Conservation (phyloP, 257 asterid species). For the Lycium ferocissimum region DNA sequence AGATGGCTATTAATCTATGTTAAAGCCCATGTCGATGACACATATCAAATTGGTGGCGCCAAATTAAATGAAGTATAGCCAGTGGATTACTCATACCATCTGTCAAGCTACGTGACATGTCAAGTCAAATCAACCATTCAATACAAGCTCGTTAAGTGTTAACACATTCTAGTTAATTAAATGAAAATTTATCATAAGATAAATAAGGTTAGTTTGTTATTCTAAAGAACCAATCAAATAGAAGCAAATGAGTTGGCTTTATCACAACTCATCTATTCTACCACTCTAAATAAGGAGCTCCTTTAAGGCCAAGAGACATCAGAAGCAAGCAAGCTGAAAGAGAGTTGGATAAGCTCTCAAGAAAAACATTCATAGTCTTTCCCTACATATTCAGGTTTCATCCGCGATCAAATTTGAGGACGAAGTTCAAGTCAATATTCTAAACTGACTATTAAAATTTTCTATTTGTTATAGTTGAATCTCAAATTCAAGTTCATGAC, state of each 20-base stretch:
- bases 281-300: background rate
- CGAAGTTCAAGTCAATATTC: background rate
- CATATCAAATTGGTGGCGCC: too few relatives aligned
- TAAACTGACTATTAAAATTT: background rate
- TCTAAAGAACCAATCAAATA: background rate
- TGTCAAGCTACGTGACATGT: background rate
- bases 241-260: background rate
- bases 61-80: background rate
- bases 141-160: background rate
- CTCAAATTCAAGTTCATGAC: background rate
- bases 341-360: background rate
- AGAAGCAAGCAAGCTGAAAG: background rate
- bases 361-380: background rate
- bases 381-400: background rate
- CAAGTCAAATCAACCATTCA: background rate
- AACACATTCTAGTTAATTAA: too few relatives aligned
- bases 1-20: too few relatives aligned
- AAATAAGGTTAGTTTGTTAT: background rate
- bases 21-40: too few relatives aligned
- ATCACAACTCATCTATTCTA: background rate
- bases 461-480: background rate
- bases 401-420: background rate
- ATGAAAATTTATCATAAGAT: too few relatives aligned
- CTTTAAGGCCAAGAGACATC: background rate
- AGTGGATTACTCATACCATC: too few relatives aligned